phyloP scores from a whole-genome alignment of 345 rosid species.

The Syzygium aqueum region DNA sequence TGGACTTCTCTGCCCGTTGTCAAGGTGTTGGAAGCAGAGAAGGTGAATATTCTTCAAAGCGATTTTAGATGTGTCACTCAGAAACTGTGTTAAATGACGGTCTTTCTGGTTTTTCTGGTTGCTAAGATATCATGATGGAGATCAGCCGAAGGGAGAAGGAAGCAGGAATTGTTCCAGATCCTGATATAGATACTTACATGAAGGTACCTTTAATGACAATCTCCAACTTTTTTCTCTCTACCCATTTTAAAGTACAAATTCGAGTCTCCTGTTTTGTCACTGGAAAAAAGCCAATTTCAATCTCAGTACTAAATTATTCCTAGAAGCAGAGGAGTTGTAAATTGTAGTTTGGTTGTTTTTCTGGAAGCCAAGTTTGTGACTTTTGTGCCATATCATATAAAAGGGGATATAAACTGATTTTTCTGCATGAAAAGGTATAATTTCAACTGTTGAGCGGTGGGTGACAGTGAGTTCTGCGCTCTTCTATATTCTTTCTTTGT shows the following conservation, averaged over 20 bases:
- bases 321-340: background rate
- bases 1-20: conserved; percentile 15
- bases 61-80: background rate
- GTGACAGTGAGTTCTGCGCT: background rate
- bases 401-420: background rate
- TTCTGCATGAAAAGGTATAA: background rate
- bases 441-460: background rate
- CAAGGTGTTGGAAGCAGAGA: conserved; percentile 21
- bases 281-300: background rate
- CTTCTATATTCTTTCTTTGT: background rate
- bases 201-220: conserved; percentile 19
- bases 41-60: conserved; percentile 10
- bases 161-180: conserved; percentile 36
- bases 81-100: background rate
- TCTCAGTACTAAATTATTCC: background rate
- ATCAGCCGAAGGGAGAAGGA: conserved; percentile 34
- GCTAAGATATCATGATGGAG: conserved; percentile 29
- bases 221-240: background rate
- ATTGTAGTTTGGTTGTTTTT: background rate
- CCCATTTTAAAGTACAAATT: background rate
- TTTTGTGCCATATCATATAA: background rate
- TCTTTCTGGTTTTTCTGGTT: background rate
- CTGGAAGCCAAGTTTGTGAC: background rate
- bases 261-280: background rate
- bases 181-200: conserved; percentile 36